Base-by-base conservation (phyloP, 2,329 filamentous ascomycete genomes). In the Colletotrichum lentis region DNA sequence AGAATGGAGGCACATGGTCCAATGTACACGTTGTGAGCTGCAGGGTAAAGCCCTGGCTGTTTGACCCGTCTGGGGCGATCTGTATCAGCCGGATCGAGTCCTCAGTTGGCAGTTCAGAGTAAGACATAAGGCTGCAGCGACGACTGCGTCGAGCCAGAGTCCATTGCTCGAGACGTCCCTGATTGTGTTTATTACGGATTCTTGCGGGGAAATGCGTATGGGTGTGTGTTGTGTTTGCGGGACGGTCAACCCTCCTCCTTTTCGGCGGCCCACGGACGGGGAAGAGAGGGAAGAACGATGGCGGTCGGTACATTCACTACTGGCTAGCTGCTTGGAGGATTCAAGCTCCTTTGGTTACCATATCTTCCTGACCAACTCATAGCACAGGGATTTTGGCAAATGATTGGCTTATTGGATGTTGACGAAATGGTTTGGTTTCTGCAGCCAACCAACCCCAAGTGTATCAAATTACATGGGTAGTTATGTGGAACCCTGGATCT, bases 61-160 rank as follows among this genome's bases (percentile, higher is more conserved):
- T 24, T 37, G 35, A 37, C 1, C 18, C 6, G 18, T 66, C 41
- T 6, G 12, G 49, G 3, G 39, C 1, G 10, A 69, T 61, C 10
- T 56, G 50, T 20, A 69, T 18, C 4, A 69, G 52, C 11, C 55
- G 62, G 20, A 69, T 50, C 7, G 46, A 66, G 10, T 43, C 24
- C 6, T 49, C 43, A 1, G 47, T 24, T 6, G 61, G 60, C 5
- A 64, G 22, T 11, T 12, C 54, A 46, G 54, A 57, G 39, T 57
- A 57, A 57, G 16, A 2, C 22, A 16, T 57, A 57, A 2, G 3
- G 22, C 16, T 22, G 18, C 22, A 24, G 6, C 57, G 14, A 44
- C 18, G 31, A 1, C 7, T 5, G 49, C 12, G 27, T 27, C 6
- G 41, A 16, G 41, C 41, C 41, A 7, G 8, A 1, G 6, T 35